Conservation (phyloP, 1,284 basidiomycete genomes). For the Xerocomus tenax region DNA sequence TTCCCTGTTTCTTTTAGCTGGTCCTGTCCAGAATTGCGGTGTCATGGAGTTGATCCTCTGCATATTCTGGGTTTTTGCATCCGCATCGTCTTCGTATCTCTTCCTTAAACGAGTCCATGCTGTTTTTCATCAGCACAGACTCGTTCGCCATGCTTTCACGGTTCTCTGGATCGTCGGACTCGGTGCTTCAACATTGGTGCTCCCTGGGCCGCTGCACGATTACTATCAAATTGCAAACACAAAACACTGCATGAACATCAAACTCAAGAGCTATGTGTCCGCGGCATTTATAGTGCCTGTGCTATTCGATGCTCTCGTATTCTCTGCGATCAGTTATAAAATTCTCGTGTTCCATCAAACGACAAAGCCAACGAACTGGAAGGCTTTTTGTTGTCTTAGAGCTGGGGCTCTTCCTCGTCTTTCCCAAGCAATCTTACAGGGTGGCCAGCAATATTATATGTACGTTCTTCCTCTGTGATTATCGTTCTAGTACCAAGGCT, state of each 20-base stretch:
- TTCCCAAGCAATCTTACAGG: conserved; percentile 23
- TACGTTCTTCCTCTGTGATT: conserved; percentile 3
- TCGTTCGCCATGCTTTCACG: conserved; percentile 19
- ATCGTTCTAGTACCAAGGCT: not conserved
- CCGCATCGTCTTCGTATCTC: conserved; percentile 25
- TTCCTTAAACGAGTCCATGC: conserved; percentile 30
- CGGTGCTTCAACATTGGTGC: conserved; percentile 16
- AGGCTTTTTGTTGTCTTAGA: not conserved
- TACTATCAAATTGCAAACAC: conserved; percentile 22
- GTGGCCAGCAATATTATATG: conserved; percentile 30
- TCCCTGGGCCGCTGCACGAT: conserved; percentile 14
- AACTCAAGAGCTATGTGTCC: conserved; percentile 13
- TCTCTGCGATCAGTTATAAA: conserved; percentile 23
- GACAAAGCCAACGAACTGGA: conserved; percentile 8
- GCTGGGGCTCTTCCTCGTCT: conserved; percentile 21
- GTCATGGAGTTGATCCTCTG: conserved; percentile 11
- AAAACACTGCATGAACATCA: conserved; percentile 17
- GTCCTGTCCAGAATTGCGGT: conserved; percentile 20
- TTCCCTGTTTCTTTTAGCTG: conserved; percentile 9
- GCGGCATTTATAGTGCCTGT: conserved; percentile 20
- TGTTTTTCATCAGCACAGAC: conserved; percentile 16
- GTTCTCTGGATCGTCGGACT: conserved; percentile 23
- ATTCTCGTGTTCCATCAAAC: conserved; percentile 14
- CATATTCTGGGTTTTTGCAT: conserved; percentile 20
- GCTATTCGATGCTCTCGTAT: conserved; percentile 27